phyloP scores from a whole-genome alignment of 495 filamentous ascomycete species.

The Xylaria intraflava region DNA sequence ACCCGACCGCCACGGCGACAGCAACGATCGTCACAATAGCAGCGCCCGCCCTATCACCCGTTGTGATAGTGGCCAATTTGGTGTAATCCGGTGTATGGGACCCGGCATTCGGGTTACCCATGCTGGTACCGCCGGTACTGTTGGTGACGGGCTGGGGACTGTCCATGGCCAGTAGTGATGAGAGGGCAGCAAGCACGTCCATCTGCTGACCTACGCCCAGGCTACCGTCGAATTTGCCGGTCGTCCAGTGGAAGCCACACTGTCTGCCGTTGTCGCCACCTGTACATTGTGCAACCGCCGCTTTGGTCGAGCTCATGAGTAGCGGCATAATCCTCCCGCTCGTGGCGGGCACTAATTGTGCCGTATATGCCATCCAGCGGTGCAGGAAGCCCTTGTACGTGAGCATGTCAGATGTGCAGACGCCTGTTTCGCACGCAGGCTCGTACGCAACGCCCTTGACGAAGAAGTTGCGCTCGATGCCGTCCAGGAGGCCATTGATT shows the following conservation, averaged over 20 bases:
- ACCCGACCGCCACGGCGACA: conserved; percentile 21
- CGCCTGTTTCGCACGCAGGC: conserved; percentile 56
- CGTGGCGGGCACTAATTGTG: conserved; percentile 65
- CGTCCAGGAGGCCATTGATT: conserved; percentile 52
- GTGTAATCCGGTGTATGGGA: neutral
- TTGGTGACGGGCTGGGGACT: conserved; percentile 47
- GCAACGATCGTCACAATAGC: conserved; percentile 49
- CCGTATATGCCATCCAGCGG: conserved; percentile 69
- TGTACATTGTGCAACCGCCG: conserved; percentile 63
- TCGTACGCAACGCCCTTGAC: conserved; percentile 51
- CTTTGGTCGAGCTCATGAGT: conserved; percentile 57
- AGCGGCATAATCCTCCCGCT: conserved; percentile 54
- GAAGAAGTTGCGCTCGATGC: conserved; percentile 56
- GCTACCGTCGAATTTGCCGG: conserved; percentile 50
- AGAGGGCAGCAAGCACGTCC: conserved; percentile 59
- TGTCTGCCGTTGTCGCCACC: conserved; percentile 50
- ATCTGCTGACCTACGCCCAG: conserved; percentile 63
- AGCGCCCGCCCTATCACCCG: conserved; percentile 53
- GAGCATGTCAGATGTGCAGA: conserved; percentile 69
- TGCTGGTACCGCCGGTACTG: conserved; percentile 56
- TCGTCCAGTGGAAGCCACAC: conserved; percentile 67
- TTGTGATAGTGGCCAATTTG: conserved; percentile 26
- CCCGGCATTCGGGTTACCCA: conserved; percentile 57
- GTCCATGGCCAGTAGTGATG: conserved; percentile 42
- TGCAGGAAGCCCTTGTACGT: conserved; percentile 84